Evolutionary conservation across 495 filamentous ascomycete species (phyloP).

Genomic region (Hypoxylon fuscum): DNA sequence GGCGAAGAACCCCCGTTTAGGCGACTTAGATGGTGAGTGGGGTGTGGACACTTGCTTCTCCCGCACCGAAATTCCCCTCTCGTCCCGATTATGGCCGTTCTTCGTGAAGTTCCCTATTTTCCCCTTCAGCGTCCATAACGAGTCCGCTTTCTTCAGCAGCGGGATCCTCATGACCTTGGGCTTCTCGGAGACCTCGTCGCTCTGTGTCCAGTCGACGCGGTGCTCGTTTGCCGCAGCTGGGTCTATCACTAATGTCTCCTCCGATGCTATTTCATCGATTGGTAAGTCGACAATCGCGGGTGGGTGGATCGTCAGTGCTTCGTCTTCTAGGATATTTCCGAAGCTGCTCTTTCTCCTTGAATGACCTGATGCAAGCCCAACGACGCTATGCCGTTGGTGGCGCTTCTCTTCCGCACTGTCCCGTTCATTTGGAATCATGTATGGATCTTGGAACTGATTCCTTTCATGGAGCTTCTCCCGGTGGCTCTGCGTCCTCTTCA

Average conservation of each 20-base stretch:
- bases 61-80: conserved; percentile 6
- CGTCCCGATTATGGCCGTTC: conserved; percentile 4
- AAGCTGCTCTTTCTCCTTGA: conserved; percentile 19
- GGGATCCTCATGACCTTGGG: conserved; percentile 31
- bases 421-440: background rate
- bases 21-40: conserved; percentile 28
- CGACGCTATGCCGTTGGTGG: conserved; percentile 10
- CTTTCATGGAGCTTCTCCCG: conserved; percentile 26
- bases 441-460: conserved; percentile 32
- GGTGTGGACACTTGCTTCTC: conserved; percentile 18
- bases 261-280: conserved; percentile 30
- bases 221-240: conserved; percentile 31
- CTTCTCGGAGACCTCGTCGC: conserved; percentile 47
- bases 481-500: conserved; percentile 32
- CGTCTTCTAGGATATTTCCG: conserved; percentile 27
- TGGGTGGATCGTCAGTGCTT: background rate
- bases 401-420: conserved; percentile 5
- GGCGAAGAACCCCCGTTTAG: conserved; percentile 38
- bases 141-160: conserved; percentile 51
- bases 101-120: conserved; percentile 33
- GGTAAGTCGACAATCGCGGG: background rate
- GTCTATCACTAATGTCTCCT: conserved; percentile 36
- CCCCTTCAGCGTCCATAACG: conserved; percentile 48
- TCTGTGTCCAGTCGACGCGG: conserved; percentile 58
- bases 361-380: background rate